phyloP scores from a whole-genome alignment of 2,329 filamentous ascomycete genomes.

The Pseudopyrenochaeta lycopersici region DNA sequence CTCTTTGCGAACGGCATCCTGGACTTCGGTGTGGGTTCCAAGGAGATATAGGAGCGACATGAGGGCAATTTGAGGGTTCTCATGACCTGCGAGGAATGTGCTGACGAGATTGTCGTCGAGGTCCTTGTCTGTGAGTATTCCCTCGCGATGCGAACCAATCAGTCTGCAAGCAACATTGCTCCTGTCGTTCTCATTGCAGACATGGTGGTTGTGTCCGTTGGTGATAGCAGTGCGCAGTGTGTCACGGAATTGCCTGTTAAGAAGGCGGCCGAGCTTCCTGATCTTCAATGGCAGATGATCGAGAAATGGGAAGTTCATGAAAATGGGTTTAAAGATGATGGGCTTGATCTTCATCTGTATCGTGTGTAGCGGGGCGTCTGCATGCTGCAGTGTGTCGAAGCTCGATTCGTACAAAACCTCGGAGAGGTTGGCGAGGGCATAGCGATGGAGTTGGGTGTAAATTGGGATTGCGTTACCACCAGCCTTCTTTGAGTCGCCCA shows the following conservation, averaged over 20 bases:
- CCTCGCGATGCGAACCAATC: constrained; percentile 30
- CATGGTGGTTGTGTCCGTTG: constrained; percentile 34
- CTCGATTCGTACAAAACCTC: constrained; percentile 41
- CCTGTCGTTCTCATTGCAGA: constrained; percentile 30
- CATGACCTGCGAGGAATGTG: constrained; percentile 38
- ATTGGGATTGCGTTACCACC: constrained; percentile 33
- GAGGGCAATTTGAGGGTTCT: constrained; percentile 35
- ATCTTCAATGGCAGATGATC: constrained; percentile 30
- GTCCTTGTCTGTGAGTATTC: constrained; percentile 32
- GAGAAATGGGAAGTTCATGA: constrained; percentile 37
- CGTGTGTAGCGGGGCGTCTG: constrained; percentile 27
- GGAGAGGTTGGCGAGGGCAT: constrained; percentile 49
- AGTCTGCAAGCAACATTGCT: constrained; percentile 29
- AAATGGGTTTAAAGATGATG: constrained; percentile 37
- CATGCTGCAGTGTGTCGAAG: constrained; percentile 33
- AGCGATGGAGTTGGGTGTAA: constrained; percentile 47
- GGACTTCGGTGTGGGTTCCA: constrained; percentile 25
- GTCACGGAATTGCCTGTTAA: constrained; percentile 29
- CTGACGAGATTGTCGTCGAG: constrained; percentile 37
- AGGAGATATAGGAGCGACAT: constrained; percentile 39
- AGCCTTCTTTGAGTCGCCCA: constrained; percentile 32
- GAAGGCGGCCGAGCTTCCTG: constrained; percentile 26
- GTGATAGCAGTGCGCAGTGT: constrained; percentile 29
- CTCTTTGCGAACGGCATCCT: constrained; percentile 30
- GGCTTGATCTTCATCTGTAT: constrained; percentile 38